Base-by-base conservation (phyloP, 352 stramenopile species). In the Phytophthora pisi region DNA sequence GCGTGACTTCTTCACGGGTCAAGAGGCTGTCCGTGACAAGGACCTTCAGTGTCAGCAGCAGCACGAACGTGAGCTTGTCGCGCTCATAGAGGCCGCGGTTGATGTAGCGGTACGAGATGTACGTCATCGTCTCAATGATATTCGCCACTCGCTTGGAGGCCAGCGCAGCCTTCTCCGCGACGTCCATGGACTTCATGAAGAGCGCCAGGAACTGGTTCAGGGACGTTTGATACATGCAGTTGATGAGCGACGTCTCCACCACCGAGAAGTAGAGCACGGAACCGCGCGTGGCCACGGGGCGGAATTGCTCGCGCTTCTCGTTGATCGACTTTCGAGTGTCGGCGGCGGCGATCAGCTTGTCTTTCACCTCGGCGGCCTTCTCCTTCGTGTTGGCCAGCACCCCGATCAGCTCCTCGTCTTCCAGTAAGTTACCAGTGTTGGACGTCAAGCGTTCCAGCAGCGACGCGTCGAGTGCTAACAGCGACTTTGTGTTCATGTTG, bases 211-310 rank as follows among this genome's bases (percentile, higher is more conserved):
- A 99, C 82, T 99, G 97, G 61, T 96, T 96, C 40, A 99, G 75
- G 9, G 95, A 99, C 34, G 97, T 99, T 84, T 99, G 97, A 83
- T 99, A 99, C 97, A 99, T 99, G 64, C 96, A 97, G 76, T 99
- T 99, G 49, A 99, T 97, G 49, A 98, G 70, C 55, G 92, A 98
- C 61, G 98, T 98, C 75, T 99, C 97, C 24, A 99, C 97, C 61
- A 99, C 98, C 4, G 93, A 98, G 71, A 99, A 99, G 67, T 99
- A 99, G 0, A 99, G 77, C 20, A 99, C 96, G 7, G 96, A 98
- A 59, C 97, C 97, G 31, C 97, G 88, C 10, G 94, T 99, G n/a
- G 97, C 97, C 6, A 99, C 97, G 2, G 97, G 95, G 18, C 97
- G 90, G 84, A 99, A 99, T 78, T 99, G 96, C 60, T 99, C 97